phyloP scores from a whole-genome alignment of 2,329 filamentous ascomycete species.

The Davidsoniella neocaledoniae region DNA sequence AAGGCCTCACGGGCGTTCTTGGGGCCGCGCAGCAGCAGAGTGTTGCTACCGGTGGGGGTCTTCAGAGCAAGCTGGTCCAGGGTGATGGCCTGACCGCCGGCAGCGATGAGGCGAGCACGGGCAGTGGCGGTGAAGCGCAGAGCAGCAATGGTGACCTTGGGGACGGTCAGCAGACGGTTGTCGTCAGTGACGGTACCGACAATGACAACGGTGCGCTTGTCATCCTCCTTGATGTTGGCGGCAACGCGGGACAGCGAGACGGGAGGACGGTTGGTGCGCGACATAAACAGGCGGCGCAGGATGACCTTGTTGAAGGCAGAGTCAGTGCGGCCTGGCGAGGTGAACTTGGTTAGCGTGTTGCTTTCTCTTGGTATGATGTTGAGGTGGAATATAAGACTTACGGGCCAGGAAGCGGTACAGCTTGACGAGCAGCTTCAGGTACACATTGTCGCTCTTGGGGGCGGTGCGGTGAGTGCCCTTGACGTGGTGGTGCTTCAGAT shows the following conservation, averaged over 20 bases:
- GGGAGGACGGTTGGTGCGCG: conserved; percentile 92
- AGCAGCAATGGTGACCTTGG: conserved; percentile 86
- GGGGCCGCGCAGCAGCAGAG: conserved; percentile 87
- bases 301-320: conserved; percentile 97
- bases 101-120: conserved; percentile 80
- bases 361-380: not conserved
- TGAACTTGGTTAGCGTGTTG: not conserved
- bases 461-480: conserved; percentile 71
- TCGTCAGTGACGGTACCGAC: conserved; percentile 95
- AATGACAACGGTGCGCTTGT: conserved; percentile 79
- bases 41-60: conserved; percentile 92
- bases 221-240: conserved; percentile 47
- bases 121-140: conserved; percentile 94
- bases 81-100: conserved; percentile 87
- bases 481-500: conserved; percentile 54
- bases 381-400: conserved; percentile 34
- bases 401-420: conserved; percentile 92
- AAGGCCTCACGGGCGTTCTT: conserved; percentile 97
- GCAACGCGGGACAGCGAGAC: conserved; percentile 87
- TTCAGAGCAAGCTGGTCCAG: conserved; percentile 94
- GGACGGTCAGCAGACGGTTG: conserved; percentile 78
- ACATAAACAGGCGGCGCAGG: conserved; percentile 95
- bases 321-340: conserved; percentile 74
- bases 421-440: conserved; percentile 94
- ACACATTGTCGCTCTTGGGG: conserved; percentile 96